Percentiles rank a stretch among this genome's conserved stretches.
Evolutionary conservation across 306 rosid genomes (phyloP).

Genomic region (Acacia acuminata): DNA sequence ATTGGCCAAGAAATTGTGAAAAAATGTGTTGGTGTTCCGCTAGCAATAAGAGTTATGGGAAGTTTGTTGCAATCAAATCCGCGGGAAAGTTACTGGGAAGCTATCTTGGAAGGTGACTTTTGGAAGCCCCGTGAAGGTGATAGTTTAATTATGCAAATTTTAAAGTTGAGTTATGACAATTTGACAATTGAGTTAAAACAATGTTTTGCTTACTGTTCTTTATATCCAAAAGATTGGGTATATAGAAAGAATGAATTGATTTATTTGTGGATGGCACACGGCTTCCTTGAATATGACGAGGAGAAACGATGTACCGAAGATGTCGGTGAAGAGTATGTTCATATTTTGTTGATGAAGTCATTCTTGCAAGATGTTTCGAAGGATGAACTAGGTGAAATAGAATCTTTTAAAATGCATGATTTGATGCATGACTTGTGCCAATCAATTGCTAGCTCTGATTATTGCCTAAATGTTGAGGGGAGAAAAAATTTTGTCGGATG

Average conservation of each 20-base stretch:
- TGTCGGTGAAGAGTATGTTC: not conserved
- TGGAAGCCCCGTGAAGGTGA: not conserved
- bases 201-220: conserved; percentile 2
- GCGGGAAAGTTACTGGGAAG: not conserved
- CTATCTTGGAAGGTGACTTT: not conserved
- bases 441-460: not conserved
- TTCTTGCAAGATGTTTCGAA: not conserved
- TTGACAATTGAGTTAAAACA: not conserved
- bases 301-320: not conserved
- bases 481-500: not conserved
- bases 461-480: no score
- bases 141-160: not conserved
- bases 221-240: not conserved
- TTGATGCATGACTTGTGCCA: not conserved
- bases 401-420: not conserved
- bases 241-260: not conserved
- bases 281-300: not conserved
- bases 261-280: not conserved
- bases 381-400: not conserved
- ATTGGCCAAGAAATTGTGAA: not conserved
- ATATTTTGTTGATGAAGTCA: not conserved
- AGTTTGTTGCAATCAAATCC: not conserved
- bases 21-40: not conserved
- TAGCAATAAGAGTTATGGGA: not conserved
- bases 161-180: not conserved